Conservation (phyloP, 108 stramenopile species). For the Cylindrotheca closterium region DNA sequence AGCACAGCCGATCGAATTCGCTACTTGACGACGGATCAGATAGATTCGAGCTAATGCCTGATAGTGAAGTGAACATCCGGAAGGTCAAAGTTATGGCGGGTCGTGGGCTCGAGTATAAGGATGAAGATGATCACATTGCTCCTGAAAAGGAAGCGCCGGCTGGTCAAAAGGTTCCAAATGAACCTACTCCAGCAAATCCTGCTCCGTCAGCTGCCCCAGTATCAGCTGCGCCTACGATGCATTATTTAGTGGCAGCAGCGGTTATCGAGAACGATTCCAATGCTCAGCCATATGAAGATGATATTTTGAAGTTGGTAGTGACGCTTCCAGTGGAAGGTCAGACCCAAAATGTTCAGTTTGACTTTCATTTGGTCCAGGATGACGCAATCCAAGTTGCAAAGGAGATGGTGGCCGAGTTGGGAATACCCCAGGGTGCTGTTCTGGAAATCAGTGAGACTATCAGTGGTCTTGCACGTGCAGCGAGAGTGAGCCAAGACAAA, state of each 20-base stretch:
- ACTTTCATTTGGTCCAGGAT: conserved; percentile 84
- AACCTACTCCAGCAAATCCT: not conserved
- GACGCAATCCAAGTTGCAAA: conserved; percentile 85
- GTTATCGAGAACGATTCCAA: conserved; percentile 42
- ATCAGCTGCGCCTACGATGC: conserved; percentile 15
- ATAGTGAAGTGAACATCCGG: conserved; percentile 84
- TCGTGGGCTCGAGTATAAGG: conserved; percentile 67
- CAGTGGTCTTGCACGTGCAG: conserved; percentile 75
- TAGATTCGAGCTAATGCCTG: conserved; percentile 84
- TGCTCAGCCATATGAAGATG: conserved; percentile 58
- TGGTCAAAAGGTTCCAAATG: not conserved
- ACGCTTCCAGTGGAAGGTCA: conserved; percentile 77
- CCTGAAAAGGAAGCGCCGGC: not conserved
- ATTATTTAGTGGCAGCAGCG: conserved; percentile 69
- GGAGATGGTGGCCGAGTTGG: conserved; percentile 87
- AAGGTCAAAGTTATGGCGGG: conserved; percentile 86
- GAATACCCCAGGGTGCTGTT: conserved; percentile 74
- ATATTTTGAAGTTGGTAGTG: conserved; percentile 74
- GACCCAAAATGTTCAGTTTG: conserved; percentile 82
- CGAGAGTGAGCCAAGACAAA: conserved; percentile 69
- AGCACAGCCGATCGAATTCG: conserved; percentile 24
- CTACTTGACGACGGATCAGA: conserved; percentile 42
- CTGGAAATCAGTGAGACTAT: conserved; percentile 86
- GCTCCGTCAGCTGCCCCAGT: conserved; percentile 15
- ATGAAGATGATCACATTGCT: not conserved